phyloP scores from a whole-genome alignment of 73 alveolate species.

The Paramecium primaurelia region DNA sequence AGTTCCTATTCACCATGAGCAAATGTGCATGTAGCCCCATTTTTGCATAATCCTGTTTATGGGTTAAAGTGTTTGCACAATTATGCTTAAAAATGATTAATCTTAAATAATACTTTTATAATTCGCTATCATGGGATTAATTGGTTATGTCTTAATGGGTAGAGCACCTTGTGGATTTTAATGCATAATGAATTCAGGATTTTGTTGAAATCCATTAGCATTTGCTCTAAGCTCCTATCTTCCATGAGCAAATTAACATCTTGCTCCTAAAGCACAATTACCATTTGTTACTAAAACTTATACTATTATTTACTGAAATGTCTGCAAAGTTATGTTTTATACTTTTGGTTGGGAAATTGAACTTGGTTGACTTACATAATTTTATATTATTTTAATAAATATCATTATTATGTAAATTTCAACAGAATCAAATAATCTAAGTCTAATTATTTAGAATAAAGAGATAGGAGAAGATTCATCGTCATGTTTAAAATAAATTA shows the following conservation, averaged over 20 bases:
- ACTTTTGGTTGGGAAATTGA: neutral
- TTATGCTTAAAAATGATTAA: neutral
- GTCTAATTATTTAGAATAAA: neutral
- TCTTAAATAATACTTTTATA: neutral
- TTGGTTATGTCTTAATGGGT: neutral
- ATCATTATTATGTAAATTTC: neutral
- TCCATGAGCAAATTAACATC: conserved; percentile 16
- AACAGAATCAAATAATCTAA: neutral
- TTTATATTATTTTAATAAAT: neutral
- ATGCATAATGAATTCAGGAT: neutral
- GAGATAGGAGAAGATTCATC: neutral
- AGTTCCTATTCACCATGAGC: conserved; percentile 22
- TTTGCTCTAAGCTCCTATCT: neutral
- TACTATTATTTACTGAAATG: neutral
- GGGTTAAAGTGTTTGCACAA: conserved; percentile 3
- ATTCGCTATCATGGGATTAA: conserved; percentile 22
- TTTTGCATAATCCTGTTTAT: neutral
- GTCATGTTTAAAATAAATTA: neutral
- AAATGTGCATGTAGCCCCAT: neutral
- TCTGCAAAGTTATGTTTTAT: conserved; percentile 16
- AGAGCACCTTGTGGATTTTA: neutral
- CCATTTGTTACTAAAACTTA: neutral
- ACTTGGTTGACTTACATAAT: neutral
- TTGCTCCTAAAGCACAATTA: neutral
- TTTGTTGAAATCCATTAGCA: neutral